Percentiles rank a stretch among this genome's conserved stretches.
These are phyloP conservation scores for Russula olivacea DNA, from an alignment of 768 basidiomycete species.

Conservation along the genomic window DNA sequence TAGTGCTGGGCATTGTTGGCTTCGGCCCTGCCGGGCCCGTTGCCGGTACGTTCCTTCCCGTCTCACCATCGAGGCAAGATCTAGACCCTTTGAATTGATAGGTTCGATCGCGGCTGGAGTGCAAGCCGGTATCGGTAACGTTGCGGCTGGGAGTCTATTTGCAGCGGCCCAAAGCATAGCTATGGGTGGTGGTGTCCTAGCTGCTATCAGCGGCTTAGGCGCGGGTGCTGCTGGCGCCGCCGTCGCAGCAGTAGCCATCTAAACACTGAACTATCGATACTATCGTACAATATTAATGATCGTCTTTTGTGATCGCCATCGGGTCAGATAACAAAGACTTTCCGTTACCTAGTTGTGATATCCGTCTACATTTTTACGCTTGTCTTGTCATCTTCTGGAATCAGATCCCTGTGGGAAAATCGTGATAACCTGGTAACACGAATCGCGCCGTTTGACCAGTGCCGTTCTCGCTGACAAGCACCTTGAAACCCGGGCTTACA, in stretches of 20 bases:
- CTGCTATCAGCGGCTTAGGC: background rate
- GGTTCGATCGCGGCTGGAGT: conserved; percentile 9
- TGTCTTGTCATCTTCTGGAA: background rate
- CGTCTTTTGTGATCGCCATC: no score
- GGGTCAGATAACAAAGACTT: background rate
- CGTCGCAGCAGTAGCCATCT: background rate
- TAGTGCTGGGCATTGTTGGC: background rate
- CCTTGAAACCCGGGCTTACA: no score
- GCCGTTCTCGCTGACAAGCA: no score
- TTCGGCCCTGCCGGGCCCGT: conserved; percentile 3
- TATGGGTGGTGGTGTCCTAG: conserved; percentile 11
- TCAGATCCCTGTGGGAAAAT: background rate
- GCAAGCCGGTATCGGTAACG: conserved; percentile 18
- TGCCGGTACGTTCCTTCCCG: background rate
- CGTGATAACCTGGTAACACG: background rate
- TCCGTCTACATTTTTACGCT: background rate
- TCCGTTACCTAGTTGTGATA: background rate
- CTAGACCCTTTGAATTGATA: background rate
- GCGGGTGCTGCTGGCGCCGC: background rate
- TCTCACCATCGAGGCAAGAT: no score
- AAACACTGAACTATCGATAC: background rate
- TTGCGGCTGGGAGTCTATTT: conserved; percentile 12
- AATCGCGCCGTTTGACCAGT: no score
- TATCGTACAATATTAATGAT: no score
- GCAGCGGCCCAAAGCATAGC: conserved; percentile 12